A percentile compares a stretch with the other conserved stretches of the same genome.
phyloP scores from a whole-genome alignment of 768 basidiomycete species.

The Tulasnella sp. region DNA sequence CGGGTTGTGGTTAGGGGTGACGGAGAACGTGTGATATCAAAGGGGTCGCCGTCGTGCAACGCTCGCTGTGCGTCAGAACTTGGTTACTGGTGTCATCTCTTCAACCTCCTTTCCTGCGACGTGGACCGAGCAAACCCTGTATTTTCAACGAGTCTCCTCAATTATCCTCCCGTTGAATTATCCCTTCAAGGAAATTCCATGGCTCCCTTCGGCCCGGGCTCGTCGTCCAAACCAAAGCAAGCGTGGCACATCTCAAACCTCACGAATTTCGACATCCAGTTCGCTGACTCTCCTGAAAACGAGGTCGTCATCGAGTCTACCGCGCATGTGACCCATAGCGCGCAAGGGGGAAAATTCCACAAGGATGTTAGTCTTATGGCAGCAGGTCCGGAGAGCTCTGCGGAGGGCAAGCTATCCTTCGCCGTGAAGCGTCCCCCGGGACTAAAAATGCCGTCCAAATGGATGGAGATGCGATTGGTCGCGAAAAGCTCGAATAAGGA shows the following conservation, averaged over 20 bases:
- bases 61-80: neutral
- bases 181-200: neutral
- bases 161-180: neutral
- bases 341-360: neutral
- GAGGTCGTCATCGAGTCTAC: neutral
- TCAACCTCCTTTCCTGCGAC: neutral
- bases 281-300: neutral
- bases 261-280: neutral
- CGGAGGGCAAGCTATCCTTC: neutral
- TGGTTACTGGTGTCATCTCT: too few relatives aligned
- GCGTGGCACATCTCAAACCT: slow-evolving; percentile 1
- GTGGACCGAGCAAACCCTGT: neutral
- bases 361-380: neutral
- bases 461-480: neutral
- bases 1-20: neutral
- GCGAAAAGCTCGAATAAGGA: neutral
- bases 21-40: neutral
- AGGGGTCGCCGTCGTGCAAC: neutral
- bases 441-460: neutral
- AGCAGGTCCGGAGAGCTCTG: neutral
- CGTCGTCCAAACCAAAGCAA: neutral
- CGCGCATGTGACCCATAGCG: neutral
- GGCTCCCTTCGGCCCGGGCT: neutral
- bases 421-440: neutral
- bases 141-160: neutral